Evolutionary conservation across 2,329 filamentous ascomycete genomes (phyloP).

Genomic region (Penicillium sp.): DNA sequence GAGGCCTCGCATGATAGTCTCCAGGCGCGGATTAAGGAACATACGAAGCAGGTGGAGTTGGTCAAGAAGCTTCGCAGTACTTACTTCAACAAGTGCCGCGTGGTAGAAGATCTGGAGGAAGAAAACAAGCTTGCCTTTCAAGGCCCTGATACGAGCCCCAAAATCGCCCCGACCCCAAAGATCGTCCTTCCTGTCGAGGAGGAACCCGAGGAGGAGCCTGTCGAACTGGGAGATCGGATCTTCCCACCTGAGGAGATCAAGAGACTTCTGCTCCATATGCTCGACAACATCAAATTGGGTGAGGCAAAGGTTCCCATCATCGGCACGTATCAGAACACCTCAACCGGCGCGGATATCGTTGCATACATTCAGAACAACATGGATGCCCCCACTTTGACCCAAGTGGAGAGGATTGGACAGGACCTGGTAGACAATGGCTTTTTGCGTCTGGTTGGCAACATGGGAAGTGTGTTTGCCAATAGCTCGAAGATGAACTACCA

Average conservation of each 20-base stretch:
- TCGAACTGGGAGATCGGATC: slow-evolving; percentile 86
- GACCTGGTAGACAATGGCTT: slow-evolving; percentile 85
- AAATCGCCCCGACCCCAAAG: slow-evolving; percentile 58
- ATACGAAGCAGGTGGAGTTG: slow-evolving; percentile 84
- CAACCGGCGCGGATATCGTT: slow-evolving; percentile 85
- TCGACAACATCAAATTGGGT: slow-evolving; percentile 79
- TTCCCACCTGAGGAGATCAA: slow-evolving; percentile 86
- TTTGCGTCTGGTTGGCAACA: slow-evolving; percentile 84
- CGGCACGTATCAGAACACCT: slow-evolving; percentile 91
- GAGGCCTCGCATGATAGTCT: slow-evolving; percentile 94
- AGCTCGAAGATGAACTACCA: slow-evolving; percentile 97
- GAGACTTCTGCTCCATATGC: slow-evolving; percentile 81
- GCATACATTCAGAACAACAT: slow-evolving; percentile 91
- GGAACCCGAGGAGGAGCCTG: slow-evolving; percentile 67
- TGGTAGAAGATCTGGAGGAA: slow-evolving; percentile 94
- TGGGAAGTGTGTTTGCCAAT: slow-evolving; percentile 93
- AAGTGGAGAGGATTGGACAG: slow-evolving; percentile 92
- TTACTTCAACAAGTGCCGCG: slow-evolving; percentile 98
- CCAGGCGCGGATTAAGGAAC: slow-evolving; percentile 82
- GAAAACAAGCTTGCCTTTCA: slow-evolving; percentile 98
- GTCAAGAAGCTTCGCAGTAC: slow-evolving; percentile 92
- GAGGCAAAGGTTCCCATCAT: slow-evolving; percentile 95
- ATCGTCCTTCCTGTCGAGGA: slow-evolving; percentile 81
- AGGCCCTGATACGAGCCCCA: slow-evolving; percentile 69
- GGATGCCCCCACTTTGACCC: slow-evolving; percentile 77